These are phyloP conservation scores for Capsicum rhomboideum DNA, from an alignment of 257 asterid genomes.

Conservation along the genomic window DNA sequence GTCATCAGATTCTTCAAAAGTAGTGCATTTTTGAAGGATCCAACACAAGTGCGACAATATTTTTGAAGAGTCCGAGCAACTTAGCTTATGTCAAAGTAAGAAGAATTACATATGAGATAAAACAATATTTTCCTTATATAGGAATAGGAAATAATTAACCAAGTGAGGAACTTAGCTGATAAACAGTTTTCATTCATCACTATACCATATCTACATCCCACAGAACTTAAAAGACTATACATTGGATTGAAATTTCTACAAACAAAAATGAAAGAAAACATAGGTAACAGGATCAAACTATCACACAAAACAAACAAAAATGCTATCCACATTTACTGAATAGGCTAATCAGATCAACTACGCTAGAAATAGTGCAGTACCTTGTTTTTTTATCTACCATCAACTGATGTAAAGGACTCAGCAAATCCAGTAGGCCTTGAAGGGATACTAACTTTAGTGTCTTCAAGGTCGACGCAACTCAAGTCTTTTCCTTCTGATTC, in stretches of 20 bases:
- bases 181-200: not conserved
- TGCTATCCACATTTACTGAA: not conserved
- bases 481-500: conserved; percentile 56
- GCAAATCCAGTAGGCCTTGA: conserved; percentile 84
- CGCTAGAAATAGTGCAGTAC: not conserved
- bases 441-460: conserved; percentile 90
- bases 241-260: not conserved
- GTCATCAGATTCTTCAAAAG: too few species aligned
- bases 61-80: too few species aligned
- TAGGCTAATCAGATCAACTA: not conserved
- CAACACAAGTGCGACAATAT: too few species aligned
- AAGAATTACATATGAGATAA: not conserved
- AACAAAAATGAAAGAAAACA: not conserved
- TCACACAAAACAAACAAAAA: not conserved
- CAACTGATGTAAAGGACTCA: conserved; percentile 73
- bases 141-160: not conserved
- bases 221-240: not conserved
- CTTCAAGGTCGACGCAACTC: conserved; percentile 57
- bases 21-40: too few species aligned
- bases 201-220: not conserved
- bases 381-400: conserved; percentile 45
- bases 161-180: not conserved
- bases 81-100: not conserved
- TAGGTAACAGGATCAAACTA: not conserved
- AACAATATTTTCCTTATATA: not conserved